phyloP scores from a whole-genome alignment of 108 stramenopile species.

The Nannochloropsis salina region DNA sequence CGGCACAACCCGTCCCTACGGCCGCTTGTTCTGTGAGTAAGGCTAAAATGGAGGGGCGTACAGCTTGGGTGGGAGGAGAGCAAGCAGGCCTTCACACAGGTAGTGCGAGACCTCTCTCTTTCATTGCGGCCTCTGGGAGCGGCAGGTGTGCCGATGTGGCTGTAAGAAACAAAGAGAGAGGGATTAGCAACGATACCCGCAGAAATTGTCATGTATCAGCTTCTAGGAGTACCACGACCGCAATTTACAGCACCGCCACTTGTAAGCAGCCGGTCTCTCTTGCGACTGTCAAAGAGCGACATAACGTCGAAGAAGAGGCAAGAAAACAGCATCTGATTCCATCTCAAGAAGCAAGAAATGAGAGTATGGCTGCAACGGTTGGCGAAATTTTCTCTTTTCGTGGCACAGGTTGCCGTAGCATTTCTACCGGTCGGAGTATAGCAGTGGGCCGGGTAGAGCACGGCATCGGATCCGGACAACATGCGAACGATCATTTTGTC shows the following conservation, averaged over 20 bases:
- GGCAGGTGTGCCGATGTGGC: background rate
- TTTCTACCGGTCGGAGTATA: background rate
- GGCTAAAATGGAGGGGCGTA: background rate
- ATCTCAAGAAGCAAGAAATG: background rate
- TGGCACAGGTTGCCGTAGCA: background rate
- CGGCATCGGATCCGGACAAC: background rate
- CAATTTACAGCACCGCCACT: background rate
- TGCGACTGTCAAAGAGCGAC: background rate
- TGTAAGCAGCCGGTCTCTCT: background rate
- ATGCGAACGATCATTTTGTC: background rate
- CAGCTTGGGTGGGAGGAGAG: background rate
- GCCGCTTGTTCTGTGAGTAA: background rate
- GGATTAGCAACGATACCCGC: background rate
- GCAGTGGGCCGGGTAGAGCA: background rate
- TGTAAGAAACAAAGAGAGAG: background rate
- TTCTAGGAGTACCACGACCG: background rate
- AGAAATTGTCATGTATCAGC: too few relatives aligned
- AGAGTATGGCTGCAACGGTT: background rate
- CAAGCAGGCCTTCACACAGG: background rate
- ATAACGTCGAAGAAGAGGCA: constrained; percentile 6
- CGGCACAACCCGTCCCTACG: background rate
- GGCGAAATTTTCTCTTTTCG: background rate
- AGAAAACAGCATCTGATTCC: background rate
- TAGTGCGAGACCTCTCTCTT: background rate
- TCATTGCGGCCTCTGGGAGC: background rate